These are phyloP conservation scores for Trichoderma pleuroti DNA, from an alignment of 2,329 filamentous ascomycete species.

Conservation along the genomic window DNA sequence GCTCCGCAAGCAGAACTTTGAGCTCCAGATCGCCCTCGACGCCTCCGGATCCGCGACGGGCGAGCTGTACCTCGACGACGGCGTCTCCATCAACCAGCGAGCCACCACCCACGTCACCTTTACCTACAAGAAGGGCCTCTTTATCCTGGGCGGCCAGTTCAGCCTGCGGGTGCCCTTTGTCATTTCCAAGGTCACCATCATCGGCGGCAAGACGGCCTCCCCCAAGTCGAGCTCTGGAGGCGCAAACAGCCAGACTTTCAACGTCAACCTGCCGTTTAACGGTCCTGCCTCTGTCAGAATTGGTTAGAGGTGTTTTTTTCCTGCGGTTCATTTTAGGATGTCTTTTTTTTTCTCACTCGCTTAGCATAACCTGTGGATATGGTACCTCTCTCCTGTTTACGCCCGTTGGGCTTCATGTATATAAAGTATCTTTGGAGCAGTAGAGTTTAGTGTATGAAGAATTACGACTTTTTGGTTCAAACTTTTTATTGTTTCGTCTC, in stretches of 20 bases:
- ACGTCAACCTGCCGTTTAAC: conserved; percentile 26
- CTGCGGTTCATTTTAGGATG: background rate
- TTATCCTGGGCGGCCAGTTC: conserved; percentile 52
- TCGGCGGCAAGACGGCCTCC: conserved; percentile 33
- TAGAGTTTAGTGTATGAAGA: background rate
- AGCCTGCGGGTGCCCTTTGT: conserved; percentile 44
- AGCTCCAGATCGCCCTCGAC: conserved; percentile 65
- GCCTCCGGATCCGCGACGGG: conserved; percentile 61
- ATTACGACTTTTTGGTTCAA: background rate
- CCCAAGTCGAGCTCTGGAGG: conserved; percentile 9
- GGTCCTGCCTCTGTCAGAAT: conserved; percentile 20
- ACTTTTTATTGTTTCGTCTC: background rate
- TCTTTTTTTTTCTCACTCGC: background rate
- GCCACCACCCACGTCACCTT: conserved; percentile 56
- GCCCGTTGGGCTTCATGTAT: background rate
- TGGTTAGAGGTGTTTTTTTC: background rate
- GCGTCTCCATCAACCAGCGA: conserved; percentile 60
- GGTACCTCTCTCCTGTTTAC: background rate
- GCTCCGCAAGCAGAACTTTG: conserved; percentile 63
- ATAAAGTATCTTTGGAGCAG: background rate
- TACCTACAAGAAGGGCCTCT: conserved; percentile 50
- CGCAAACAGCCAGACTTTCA: conserved; percentile 23
- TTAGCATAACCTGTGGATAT: background rate
- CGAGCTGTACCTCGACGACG: conserved; percentile 73
- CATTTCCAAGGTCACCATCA: conserved; percentile 49